phyloP scores from a whole-genome alignment of 805 yeast genomes.

The Brettanomyces anomalus region DNA sequence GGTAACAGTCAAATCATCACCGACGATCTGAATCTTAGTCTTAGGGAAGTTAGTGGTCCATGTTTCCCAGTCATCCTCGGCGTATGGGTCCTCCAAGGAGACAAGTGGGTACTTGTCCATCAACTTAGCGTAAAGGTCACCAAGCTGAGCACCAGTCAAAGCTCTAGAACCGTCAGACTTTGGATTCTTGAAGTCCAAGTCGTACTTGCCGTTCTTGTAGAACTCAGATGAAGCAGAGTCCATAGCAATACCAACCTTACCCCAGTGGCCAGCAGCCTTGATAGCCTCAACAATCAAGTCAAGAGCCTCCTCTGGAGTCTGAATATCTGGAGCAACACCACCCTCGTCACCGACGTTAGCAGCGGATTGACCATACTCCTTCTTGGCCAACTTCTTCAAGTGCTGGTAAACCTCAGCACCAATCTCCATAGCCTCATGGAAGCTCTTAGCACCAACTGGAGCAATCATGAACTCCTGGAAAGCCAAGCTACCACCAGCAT shows the following conservation, averaged over 20 bases:
- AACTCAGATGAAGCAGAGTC: conserved; percentile 98
- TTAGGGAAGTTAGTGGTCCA: conserved; percentile 83
- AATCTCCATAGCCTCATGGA: conserved; percentile 93
- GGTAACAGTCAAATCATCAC: conserved; percentile 98
- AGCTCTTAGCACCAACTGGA: conserved; percentile 83
- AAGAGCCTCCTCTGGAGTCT: conserved; percentile 93
- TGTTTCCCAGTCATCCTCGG: conserved; percentile 99
- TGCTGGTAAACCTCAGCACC: conserved; percentile 98
- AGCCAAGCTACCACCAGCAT: conserved; percentile 99
- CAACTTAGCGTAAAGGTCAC: conserved; percentile 72
- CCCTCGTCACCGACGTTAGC: conserved; percentile 99
- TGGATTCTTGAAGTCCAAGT: conserved; percentile 97
- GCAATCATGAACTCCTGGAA: conserved; percentile 99
- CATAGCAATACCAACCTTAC: conserved; percentile 83
- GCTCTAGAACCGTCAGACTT: conserved; percentile 83
- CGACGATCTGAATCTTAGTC: conserved; percentile 83
- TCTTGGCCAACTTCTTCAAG: conserved; percentile 87
- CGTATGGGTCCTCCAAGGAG: conserved; percentile 97
- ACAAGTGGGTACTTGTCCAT: conserved; percentile 92
- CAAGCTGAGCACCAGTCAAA: conserved; percentile 83
- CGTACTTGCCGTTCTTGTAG: conserved; percentile 95
- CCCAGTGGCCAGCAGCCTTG: conserved; percentile 91
- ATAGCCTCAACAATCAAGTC: conserved; percentile 89
- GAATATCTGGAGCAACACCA: conserved; percentile 99
- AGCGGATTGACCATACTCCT: conserved; percentile 95